These are phyloP conservation scores for Teratosphaeria zuluensis DNA, from an alignment of 2,329 filamentous ascomycete genomes.

Conservation along the genomic window DNA sequence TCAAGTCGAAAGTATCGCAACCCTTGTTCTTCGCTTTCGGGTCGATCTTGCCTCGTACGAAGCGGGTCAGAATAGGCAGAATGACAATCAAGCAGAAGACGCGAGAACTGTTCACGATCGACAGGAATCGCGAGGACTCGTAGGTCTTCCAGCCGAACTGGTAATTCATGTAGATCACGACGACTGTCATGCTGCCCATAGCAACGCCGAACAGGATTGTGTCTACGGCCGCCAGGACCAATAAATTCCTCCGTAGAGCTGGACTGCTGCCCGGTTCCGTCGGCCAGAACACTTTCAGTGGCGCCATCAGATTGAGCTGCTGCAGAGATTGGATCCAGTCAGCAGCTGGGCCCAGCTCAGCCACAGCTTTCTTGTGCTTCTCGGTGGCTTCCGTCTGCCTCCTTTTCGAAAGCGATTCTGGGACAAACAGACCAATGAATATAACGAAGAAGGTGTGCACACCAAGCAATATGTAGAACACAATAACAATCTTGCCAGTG, in stretches of 20 bases:
- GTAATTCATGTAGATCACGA: constrained; percentile 73
- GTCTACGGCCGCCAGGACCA: constrained; percentile 71
- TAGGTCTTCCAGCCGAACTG: constrained; percentile 75
- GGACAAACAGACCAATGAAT: constrained; percentile 61
- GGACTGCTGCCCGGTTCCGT: constrained; percentile 52
- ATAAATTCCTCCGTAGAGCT: constrained; percentile 66
- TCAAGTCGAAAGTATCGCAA: constrained; percentile 67
- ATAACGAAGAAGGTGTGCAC: constrained; percentile 66
- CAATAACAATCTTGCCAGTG: constrained; percentile 64
- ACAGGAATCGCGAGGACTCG: constrained; percentile 72
- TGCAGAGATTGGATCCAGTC: constrained; percentile 37
- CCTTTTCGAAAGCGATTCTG: constrained; percentile 71
- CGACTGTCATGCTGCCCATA: constrained; percentile 71
- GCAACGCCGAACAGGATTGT: constrained; percentile 71
- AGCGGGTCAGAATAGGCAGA: constrained; percentile 66
- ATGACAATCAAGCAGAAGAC: constrained; percentile 66
- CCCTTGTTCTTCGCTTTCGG: constrained; percentile 50
- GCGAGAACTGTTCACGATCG: constrained; percentile 65
- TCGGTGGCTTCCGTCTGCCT: constrained; percentile 62
- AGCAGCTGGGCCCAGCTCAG: constrained; percentile 23
- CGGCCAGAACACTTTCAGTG: constrained; percentile 69
- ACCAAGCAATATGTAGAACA: constrained; percentile 72
- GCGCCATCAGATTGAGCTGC: constrained; percentile 58
- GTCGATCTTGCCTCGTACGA: constrained; percentile 53
- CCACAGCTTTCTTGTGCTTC: constrained; percentile 44